phyloP scores from a whole-genome alignment of 352 stramenopile species.

The Pythium insidiosum region DNA sequence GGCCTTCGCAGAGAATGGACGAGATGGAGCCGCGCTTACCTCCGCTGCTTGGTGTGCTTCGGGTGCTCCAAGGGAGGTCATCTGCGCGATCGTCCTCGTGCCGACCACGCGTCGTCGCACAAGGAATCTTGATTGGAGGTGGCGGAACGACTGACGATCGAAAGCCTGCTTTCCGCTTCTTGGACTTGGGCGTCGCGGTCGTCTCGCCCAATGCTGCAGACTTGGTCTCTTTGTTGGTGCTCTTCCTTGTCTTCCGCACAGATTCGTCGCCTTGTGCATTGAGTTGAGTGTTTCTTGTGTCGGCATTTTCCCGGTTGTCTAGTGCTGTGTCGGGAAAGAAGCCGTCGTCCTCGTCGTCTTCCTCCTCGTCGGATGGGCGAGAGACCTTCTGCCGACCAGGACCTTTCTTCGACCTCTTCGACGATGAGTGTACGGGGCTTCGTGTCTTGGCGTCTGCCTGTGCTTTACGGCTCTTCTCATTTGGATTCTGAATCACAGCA shows the following conservation, averaged over 20 bases:
- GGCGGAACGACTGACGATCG: constrained; percentile 16
- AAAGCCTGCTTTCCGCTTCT: constrained; percentile 7
- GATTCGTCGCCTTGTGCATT: neutral
- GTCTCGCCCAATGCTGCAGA: neutral
- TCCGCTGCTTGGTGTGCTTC: constrained; percentile 35
- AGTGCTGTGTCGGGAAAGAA: constrained; percentile 1
- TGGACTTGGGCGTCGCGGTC: neutral
- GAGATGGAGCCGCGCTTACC: constrained; percentile 59
- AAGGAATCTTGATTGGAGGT: constrained; percentile 60
- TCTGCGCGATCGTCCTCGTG: constrained; percentile 5
- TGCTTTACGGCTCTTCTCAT: constrained; percentile 79
- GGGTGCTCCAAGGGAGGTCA: constrained; percentile 40
- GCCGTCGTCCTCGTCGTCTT: constrained; percentile 10
- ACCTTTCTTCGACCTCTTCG: neutral
- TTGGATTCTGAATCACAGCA: constrained; percentile 77
- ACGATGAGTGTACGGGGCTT: constrained; percentile 9
- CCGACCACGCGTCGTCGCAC: constrained; percentile 13
- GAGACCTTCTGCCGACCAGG: too few relatives aligned
- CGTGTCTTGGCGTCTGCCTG: constrained; percentile 43
- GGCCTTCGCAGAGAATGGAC: constrained; percentile 54
- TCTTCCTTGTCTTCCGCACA: constrained; percentile 2
- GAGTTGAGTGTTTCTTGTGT: neutral
- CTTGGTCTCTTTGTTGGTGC: neutral
- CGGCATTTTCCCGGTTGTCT: constrained; percentile 7
- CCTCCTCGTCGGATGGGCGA: constrained; percentile 1